Evolutionary conservation across 441 rosid genomes (phyloP), one percentile per base, ranked within the genome.

Genomic region (Populus trichocarpa): DNA sequence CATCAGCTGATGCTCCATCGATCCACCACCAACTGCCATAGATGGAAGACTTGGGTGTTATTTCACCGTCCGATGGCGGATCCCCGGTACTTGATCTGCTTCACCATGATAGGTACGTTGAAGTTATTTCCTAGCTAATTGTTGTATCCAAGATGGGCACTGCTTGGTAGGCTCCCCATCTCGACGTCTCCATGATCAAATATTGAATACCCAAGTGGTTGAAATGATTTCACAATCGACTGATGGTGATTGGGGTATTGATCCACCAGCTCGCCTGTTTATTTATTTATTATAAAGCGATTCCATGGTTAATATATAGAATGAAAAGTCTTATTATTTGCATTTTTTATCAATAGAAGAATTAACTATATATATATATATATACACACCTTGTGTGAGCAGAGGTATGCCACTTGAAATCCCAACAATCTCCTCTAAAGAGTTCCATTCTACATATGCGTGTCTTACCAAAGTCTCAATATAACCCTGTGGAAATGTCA

Each of bases 371-470:
- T 26, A 35, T 38, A 42, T 57, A 14, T 2, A 6, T n/a, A 9
- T 75, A 30, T 30, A 30, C 32, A 30, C 32, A 94, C 97, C 97
- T 85, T 86, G 93, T 64, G 93, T 88, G 30, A 88, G 86, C 66
- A 86, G 86, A 61, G 89, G 71, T n/a, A 74, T 64, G 53, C 88
- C 92, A 67, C 80, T 85, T 65, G 79, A 20, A 77, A 77, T 61
- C 77, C 84, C 90, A 77, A 90, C 93, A 0, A 79, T 50, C 80
- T 83, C 91, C 78, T 88, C 84, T 72, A 93, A 81, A 22, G 83
- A 63, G 65, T 53, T 4, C 97, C 98, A 90, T 11, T 87, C 80
- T 36, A 26, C 6, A 83, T 91, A 76, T 64, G 99, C 99, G 72
- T 85, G 77, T 81, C 83, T 90, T 26, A 86, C 94, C 88, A 91